phyloP scores from a whole-genome alignment of 352 stramenopile species.

The Globisporangium parvum region DNA sequence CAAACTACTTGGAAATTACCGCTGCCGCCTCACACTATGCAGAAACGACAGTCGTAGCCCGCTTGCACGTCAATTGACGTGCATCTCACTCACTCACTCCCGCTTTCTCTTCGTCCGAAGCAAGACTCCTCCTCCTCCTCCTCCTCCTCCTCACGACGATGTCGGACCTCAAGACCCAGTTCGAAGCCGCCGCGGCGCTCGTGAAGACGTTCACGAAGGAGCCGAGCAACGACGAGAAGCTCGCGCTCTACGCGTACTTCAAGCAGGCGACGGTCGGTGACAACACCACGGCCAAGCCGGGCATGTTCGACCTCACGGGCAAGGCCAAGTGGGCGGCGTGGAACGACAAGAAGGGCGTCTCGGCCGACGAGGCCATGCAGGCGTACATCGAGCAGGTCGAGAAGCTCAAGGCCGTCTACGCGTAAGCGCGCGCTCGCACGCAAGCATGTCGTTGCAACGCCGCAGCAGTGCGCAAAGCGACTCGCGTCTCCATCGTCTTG shows the following conservation, averaged over 20 bases:
- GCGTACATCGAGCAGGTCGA: constrained; percentile 85
- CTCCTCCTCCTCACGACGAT: constrained; percentile 23
- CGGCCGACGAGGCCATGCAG: constrained; percentile 81
- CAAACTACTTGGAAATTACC: too few species aligned
- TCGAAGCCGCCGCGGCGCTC: constrained; percentile 73
- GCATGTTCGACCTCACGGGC: constrained; percentile 84
- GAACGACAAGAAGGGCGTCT: constrained; percentile 80
- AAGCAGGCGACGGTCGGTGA: constrained; percentile 88
- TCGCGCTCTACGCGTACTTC: constrained; percentile 86
- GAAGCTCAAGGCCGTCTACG: constrained; percentile 80
- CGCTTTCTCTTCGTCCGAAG: constrained; percentile 13
- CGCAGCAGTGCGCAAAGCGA: background rate
- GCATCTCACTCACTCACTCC: constrained; percentile 23
- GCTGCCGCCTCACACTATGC: too few species aligned
- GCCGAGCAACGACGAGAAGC: constrained; percentile 87
- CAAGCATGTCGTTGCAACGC: background rate
- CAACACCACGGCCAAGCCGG: constrained; percentile 73
- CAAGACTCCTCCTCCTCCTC: constrained; percentile 4
- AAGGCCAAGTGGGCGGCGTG: constrained; percentile 90
- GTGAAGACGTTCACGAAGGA: constrained; percentile 81
- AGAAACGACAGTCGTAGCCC: too few species aligned
- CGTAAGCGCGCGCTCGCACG: constrained; percentile 24
- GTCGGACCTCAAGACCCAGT: constrained; percentile 80
- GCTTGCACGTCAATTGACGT: too few species aligned
- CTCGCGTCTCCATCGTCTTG: too few species aligned